phyloP scores from a whole-genome alignment of 2,329 filamentous ascomycete species.

The Stachybotrys chartarum region DNA sequence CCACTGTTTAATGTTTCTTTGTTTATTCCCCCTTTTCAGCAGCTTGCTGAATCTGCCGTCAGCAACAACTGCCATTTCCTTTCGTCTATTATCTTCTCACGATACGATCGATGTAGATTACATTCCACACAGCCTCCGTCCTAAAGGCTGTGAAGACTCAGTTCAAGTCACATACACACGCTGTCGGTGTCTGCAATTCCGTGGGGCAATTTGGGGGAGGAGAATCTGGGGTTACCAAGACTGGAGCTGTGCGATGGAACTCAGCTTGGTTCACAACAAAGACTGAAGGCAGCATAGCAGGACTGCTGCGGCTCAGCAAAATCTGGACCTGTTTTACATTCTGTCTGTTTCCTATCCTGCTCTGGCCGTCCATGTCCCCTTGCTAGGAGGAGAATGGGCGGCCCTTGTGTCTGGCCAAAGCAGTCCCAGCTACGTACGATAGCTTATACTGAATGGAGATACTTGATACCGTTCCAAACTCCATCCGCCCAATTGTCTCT shows the following conservation, averaged over 20 bases:
- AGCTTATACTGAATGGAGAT: neutral
- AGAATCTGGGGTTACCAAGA: neutral
- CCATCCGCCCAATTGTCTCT: no score
- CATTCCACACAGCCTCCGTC: constrained; percentile 16
- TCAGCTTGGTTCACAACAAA: neutral
- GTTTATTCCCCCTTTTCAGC: constrained; percentile 12
- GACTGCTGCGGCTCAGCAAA: no score
- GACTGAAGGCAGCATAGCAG: neutral
- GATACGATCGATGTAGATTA: constrained; percentile 21
- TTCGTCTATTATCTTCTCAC: constrained; percentile 7
- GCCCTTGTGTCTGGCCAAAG: neutral
- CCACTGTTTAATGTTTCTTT: constrained; percentile 26
- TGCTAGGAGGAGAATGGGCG: neutral
- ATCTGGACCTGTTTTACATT: no score
- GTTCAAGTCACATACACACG: no score
- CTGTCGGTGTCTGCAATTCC: neutral
- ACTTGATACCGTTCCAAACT: neutral
- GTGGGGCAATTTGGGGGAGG: neutral
- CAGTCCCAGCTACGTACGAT: neutral
- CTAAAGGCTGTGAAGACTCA: constrained; percentile 12
- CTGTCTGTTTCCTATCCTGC: no score
- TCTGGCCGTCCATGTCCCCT: neutral
- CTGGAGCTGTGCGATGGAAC: neutral
- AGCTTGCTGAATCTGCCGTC: neutral
- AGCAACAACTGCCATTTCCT: constrained; percentile 8